A percentile compares a stretch with the other conserved stretches of the same genome.
Evolutionary conservation across 768 basidiomycete species (phyloP).

Genomic region (Exsudoporus frostii): DNA sequence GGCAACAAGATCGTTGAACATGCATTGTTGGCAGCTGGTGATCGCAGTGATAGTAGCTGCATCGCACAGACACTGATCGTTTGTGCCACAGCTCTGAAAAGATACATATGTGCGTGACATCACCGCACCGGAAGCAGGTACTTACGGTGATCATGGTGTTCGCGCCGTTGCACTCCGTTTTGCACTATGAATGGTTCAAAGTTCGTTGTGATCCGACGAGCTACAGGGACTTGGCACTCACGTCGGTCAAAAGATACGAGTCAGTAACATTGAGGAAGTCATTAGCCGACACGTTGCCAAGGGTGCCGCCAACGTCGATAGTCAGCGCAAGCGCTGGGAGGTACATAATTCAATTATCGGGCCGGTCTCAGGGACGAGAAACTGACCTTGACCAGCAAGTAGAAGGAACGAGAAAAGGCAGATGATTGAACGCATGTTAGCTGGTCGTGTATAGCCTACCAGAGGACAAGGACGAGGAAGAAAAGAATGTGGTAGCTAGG

Average conservation of each 20-base stretch:
- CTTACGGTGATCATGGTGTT: conserved; percentile 26
- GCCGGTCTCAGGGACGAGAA: not conserved
- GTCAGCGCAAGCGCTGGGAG: conserved; percentile 43
- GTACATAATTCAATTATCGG: not conserved
- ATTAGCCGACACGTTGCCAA: conserved; percentile 36
- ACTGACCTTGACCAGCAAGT: conserved; percentile 60
- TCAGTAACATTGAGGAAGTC: conserved; percentile 45
- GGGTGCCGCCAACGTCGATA: conserved; percentile 40
- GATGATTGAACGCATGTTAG: conserved; percentile 28
- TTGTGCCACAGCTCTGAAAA: conserved; percentile 39
- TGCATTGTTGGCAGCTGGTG: conserved; percentile 61
- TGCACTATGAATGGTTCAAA: conserved; percentile 19
- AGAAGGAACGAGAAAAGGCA: conserved; percentile 32
- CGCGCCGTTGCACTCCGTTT: conserved; percentile 25
- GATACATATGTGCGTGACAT: not conserved
- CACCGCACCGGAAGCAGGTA: not conserved
- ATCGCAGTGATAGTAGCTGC: conserved; percentile 41
- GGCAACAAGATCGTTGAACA: conserved; percentile 53
- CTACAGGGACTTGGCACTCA: conserved; percentile 15
- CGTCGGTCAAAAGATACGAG: conserved; percentile 24
- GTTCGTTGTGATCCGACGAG: not conserved
- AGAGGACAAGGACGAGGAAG: conserved; percentile 21
- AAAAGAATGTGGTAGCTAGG: conserved; percentile 12
- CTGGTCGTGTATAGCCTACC: conserved; percentile 31
- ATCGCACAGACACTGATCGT: conserved; percentile 55